A percentile compares a stretch with the other conserved stretches of the same genome.
These are phyloP conservation scores for Fusarium mundagurra DNA, from an alignment of 2,329 filamentous ascomycete species.

Conservation along the genomic window DNA sequence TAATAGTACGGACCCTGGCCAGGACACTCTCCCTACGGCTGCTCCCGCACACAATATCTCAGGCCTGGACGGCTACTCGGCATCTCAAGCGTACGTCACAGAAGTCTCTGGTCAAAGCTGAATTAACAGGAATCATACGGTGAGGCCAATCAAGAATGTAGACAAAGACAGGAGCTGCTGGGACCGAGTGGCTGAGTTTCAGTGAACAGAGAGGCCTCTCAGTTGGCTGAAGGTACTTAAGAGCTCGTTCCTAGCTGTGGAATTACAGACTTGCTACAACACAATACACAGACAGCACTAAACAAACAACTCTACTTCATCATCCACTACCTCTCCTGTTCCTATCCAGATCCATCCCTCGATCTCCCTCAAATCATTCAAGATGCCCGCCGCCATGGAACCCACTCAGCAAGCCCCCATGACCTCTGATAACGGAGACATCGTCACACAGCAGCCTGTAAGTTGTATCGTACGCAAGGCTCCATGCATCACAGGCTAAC, in stretches of 20 bases:
- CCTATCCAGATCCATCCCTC: not conserved
- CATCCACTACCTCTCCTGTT: not conserved
- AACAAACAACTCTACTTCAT: conserved; percentile 23
- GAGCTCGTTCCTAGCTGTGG: conserved; percentile 21
- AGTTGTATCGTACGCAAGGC: conserved; percentile 22
- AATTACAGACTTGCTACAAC: conserved; percentile 16
- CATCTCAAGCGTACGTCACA: conserved; percentile 32
- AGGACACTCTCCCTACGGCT: conserved; percentile 19
- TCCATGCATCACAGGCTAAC: not conserved
- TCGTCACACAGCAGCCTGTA: conserved; percentile 56
- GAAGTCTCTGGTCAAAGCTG: not conserved
- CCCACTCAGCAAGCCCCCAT: conserved; percentile 57
- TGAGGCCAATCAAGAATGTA: conserved; percentile 14
- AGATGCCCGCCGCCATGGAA: conserved; percentile 54
- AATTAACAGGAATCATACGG: not conserved
- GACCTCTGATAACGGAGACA: conserved; percentile 48
- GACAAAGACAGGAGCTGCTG: not conserved
- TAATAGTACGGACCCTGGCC: conserved; percentile 2
- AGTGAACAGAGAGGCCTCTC: conserved; percentile 14
- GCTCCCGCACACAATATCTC: conserved; percentile 7
- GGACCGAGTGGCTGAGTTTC: conserved; percentile 15
- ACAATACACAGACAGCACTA: conserved; percentile 14
- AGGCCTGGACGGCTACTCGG: conserved; percentile 29
- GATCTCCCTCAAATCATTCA: conserved; percentile 27
- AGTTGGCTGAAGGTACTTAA: conserved; percentile 29